A percentile compares a stretch with the other conserved stretches of the same genome.
Conservation (phyloP, 108 stramenopile genomes). For the Fistulifera solaris region DNA sequence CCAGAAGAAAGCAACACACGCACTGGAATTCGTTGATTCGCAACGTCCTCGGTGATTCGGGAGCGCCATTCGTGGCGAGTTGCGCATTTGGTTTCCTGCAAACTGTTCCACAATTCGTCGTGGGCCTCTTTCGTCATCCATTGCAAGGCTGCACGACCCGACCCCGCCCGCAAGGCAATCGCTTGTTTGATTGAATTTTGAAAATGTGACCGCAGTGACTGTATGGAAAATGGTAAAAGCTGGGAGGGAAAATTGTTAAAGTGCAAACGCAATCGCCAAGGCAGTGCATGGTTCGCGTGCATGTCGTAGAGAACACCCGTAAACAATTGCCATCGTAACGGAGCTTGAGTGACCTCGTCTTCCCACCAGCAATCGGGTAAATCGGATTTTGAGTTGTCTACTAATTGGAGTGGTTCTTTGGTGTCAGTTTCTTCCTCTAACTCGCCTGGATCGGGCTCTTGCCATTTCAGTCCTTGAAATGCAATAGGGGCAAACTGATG, state of each 20-base stretch:
- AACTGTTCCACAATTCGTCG: conserved; percentile 56
- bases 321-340: conserved; percentile 75
- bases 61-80: not conserved
- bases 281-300: conserved; percentile 26
- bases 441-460: conserved; percentile 19
- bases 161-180: conserved; percentile 55
- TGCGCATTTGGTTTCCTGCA: conserved; percentile 21
- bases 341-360: conserved; percentile 51
- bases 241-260: conserved; percentile 59
- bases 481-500: conserved; percentile 57
- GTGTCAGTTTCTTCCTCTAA: conserved; percentile 5
- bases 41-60: conserved; percentile 8
- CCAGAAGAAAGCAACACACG: conserved; percentile 43
- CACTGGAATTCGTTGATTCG: conserved; percentile 54
- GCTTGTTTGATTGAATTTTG: conserved; percentile 82
- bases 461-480: conserved; percentile 15
- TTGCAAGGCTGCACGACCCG: conserved; percentile 51
- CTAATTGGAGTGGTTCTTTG: conserved; percentile 8
- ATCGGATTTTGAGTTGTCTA: not conserved
- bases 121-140: conserved; percentile 52
- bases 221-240: conserved; percentile 46
- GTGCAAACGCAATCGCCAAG: conserved; percentile 74
- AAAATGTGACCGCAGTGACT: conserved; percentile 30
- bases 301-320: conserved; percentile 67
- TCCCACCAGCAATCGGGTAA: conserved; percentile 73